Base-by-base conservation (phyloP, 1,139 yeast species). In the Blastobotrys apis region DNA sequence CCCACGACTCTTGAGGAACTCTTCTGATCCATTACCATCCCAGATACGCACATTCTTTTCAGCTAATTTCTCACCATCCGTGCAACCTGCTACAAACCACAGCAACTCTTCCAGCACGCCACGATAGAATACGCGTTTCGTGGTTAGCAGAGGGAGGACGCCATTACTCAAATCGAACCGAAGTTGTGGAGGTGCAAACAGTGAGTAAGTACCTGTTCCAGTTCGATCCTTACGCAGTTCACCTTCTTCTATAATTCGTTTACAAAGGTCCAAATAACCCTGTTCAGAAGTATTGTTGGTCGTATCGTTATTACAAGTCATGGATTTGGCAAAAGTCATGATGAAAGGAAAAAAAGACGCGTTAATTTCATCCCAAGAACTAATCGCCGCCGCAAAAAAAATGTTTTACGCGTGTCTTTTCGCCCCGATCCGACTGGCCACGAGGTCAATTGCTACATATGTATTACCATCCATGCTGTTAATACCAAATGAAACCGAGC, bases 21-120 rank as follows among this genome's bases (percentile, higher is more conserved):
- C 95, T 52, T 97, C 74, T 23, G 95, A 84, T n/a, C 98, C 98
- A 61, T 92, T 94, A 17, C 98, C 98, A 64, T 94, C 97, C 99
- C 99, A 92, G 46, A 92, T 92, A 60, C 80, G 88, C 17, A 92
- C 94, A 25, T 95, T 96, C 54, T 84, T 76, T 3, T 82, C 94
- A 16, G 83, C 70, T 37, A 92, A 71, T 53, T 77, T 72, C 55
- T 81, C 83, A 21, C 94, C 94, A 61, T 90, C 95, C 0, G 99
- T 92, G 53, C 83, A 78, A 1, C 97, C 98, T 2, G 80, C 73
- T 10, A 94, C 76, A 62, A 92, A 92, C 99, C 99, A 94, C 21
- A 92, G 71, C 22, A 92, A 72, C 63, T 92, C 98, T 53, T 86
- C 82, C 35, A 90, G 77, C 37, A 92, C 87, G 4, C 92, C 98